These are phyloP conservation scores for Otatea glauca DNA, from an alignment of 176 grass and related monocot genomes.

Conservation along the genomic window DNA sequence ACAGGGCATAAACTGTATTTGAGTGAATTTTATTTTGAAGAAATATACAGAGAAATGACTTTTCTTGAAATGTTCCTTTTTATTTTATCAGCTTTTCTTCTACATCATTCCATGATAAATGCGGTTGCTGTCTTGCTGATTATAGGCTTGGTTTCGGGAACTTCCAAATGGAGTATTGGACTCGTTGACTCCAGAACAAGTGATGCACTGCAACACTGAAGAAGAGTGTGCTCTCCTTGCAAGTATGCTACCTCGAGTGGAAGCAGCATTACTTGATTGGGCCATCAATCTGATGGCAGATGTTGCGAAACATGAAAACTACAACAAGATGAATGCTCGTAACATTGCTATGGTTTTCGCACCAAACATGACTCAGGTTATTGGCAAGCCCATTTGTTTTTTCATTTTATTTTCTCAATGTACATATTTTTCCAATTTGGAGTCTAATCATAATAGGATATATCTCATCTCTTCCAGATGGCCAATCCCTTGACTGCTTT, in stretches of 20 bases:
- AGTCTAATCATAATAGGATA: background rate
- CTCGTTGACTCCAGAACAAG: constrained; percentile 74
- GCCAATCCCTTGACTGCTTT: constrained; percentile 89
- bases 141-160: constrained; percentile 93
- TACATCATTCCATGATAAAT: constrained; percentile 18
- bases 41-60: background rate
- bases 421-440: background rate
- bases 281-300: constrained; percentile 90
- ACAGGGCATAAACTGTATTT: background rate
- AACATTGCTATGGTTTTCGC: constrained; percentile 97
- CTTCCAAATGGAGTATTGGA: constrained; percentile 81
- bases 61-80: background rate
- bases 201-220: constrained; percentile 93
- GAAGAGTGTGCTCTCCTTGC: constrained; percentile 73
- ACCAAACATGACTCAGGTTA: constrained; percentile 97
- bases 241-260: constrained; percentile 61
- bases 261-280: constrained; percentile 89
- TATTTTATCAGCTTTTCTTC: background rate
- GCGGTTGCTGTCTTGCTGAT: constrained; percentile 29
- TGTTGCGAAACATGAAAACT: constrained; percentile 74
- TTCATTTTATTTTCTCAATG: background rate
- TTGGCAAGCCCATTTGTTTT: constrained; percentile 13
- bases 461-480: constrained; percentile 67
- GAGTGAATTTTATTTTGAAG: background rate
- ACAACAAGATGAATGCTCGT: constrained; percentile 95